These are phyloP conservation scores for Lodderomyces parapsilosis DNA, from an alignment of 1,139 yeast species.

Conservation along the genomic window DNA sequence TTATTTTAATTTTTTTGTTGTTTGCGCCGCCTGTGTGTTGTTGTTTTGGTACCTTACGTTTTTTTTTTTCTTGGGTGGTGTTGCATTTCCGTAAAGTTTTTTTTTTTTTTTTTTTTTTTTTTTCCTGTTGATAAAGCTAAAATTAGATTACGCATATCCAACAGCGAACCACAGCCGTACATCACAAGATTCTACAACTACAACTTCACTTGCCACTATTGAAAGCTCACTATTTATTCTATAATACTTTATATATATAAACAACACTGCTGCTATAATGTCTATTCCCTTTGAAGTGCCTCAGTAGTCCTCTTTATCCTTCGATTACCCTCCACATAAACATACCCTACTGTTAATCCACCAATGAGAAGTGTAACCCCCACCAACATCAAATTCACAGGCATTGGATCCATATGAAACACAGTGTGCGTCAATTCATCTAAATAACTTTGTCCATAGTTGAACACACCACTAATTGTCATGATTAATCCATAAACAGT, in stretches of 20 bases:
- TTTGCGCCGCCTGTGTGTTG: neutral
- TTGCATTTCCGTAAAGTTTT: neutral
- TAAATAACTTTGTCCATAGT: conserved; percentile 37
- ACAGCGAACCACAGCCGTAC: neutral
- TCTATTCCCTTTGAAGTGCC: neutral
- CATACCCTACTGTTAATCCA: conserved; percentile 27
- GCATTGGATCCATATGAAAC: conserved; percentile 44
- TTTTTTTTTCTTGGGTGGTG: too few relatives aligned
- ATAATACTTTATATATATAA: neutral
- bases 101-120: neutral
- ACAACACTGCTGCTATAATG: too few relatives aligned
- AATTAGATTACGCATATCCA: too few relatives aligned
- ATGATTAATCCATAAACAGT: conserved; percentile 47
- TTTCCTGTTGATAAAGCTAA: too few relatives aligned
- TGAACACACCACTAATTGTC: conserved; percentile 40
- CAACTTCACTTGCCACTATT: too few relatives aligned
- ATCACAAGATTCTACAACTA: too few relatives aligned
- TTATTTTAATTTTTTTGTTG: too few relatives aligned
- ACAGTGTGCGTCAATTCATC: conserved; percentile 39
- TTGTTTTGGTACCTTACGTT: neutral
- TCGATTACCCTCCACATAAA: conserved; percentile 26
- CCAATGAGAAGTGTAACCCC: conserved; percentile 31
- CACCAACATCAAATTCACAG: conserved; percentile 35
- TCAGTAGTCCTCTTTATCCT: conserved; percentile 16
- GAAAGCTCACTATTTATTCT: too few relatives aligned